phyloP scores from a whole-genome alignment of 352 stramenopile genomes.

The Plasmopara muralis region DNA sequence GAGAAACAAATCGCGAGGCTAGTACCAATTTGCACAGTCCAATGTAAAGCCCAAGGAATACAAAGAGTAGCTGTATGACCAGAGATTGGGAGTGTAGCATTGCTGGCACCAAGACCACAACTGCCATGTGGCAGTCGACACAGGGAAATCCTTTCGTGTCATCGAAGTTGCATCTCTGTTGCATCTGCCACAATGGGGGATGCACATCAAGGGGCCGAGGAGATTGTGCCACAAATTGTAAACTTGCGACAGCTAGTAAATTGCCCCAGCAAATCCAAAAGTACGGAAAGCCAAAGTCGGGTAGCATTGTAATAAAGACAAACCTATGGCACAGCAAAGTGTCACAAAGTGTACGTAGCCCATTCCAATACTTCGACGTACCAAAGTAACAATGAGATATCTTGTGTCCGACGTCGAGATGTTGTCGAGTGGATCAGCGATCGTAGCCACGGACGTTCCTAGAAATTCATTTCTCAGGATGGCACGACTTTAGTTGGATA shows the following conservation, averaged over 20 bases:
- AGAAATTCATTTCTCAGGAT: not conserved
- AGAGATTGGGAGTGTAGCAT: constrained; percentile 34
- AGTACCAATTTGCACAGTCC: constrained; percentile 44
- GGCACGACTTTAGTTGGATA: not conserved
- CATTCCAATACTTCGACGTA: constrained; percentile 7
- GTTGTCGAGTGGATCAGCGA: constrained; percentile 41
- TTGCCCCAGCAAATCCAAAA: constrained; percentile 64
- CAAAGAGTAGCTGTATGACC: constrained; percentile 25
- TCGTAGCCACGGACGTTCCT: constrained; percentile 30
- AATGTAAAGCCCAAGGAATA: constrained; percentile 12
- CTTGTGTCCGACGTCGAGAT: constrained; percentile 47
- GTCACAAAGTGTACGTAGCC: constrained; percentile 5
- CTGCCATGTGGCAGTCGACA: constrained; percentile 67
- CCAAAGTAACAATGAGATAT: constrained; percentile 64
- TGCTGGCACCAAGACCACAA: constrained; percentile 58
- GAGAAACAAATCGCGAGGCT: constrained; percentile 41
- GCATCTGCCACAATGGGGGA: constrained; percentile 17
- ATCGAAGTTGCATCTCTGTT: constrained; percentile 29
- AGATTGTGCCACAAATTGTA: constrained; percentile 42
- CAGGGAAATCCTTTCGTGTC: constrained; percentile 56
- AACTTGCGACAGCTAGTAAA: constrained; percentile 33
- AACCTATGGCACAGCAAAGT: constrained; percentile 32
- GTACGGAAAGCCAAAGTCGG: constrained; percentile 56
- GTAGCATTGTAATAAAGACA: constrained; percentile 47
- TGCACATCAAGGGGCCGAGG: constrained; percentile 52